phyloP scores from a whole-genome alignment of 805 yeast species.

The Cyberlindnera galapagoensis region DNA sequence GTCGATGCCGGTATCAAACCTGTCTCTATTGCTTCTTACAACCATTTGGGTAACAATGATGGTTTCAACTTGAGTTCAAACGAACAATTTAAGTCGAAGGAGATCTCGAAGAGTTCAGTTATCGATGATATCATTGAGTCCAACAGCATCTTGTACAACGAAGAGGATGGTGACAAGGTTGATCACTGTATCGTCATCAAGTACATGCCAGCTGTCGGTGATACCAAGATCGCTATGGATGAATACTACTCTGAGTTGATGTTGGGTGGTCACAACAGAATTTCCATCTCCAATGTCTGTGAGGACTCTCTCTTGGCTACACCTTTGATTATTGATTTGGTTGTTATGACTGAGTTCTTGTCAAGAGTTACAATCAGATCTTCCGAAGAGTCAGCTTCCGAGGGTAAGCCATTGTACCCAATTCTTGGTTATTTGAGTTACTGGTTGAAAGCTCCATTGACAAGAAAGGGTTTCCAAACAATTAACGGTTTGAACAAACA shows the following conservation, averaged over 20 bases:
- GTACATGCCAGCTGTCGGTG: constrained; percentile 91
- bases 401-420: constrained; percentile 57
- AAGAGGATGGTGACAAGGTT: constrained; percentile 66
- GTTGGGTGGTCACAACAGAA: constrained; percentile 96
- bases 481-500: constrained; percentile 94
- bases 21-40: constrained; percentile 88
- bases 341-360: constrained; percentile 84
- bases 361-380: constrained; percentile 78
- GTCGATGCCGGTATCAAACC: constrained; percentile 98
- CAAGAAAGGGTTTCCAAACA: constrained; percentile 84
- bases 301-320: constrained; percentile 94
- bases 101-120: constrained; percentile 87
- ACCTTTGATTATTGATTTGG: constrained; percentile 87
- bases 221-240: constrained; percentile 97
- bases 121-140: constrained; percentile 92
- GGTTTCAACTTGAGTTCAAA: constrained; percentile 91
- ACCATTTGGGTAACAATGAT: constrained; percentile 94
- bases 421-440: constrained; percentile 83
- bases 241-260: constrained; percentile 94
- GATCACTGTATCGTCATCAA: constrained; percentile 96
- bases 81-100: constrained; percentile 90
- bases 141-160: constrained; percentile 77
- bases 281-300: constrained; percentile 91
- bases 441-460: constrained; percentile 96
- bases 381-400: constrained; percentile 26